phyloP scores from a whole-genome alignment of 768 basidiomycete genomes.

The Psilocybe tampanensis region DNA sequence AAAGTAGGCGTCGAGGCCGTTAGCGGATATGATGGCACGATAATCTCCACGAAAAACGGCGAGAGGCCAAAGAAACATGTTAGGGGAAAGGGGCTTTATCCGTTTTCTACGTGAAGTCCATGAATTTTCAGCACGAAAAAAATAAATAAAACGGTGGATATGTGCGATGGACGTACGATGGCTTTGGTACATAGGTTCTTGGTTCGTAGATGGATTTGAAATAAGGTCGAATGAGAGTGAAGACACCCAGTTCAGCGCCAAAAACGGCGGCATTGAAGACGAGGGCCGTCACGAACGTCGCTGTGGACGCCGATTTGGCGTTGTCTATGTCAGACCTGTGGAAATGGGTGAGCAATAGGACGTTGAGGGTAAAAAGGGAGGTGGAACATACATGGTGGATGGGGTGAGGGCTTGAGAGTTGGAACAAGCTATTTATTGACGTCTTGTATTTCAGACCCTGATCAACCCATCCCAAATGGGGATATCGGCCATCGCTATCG shows the following conservation, averaged over 20 bases:
- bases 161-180: constrained; percentile 34
- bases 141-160: not conserved
- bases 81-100: constrained; percentile 48
- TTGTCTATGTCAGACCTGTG: constrained; percentile 40
- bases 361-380: not conserved
- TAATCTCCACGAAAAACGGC: constrained; percentile 66
- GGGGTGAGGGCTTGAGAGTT: not conserved
- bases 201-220: constrained; percentile 93
- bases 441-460: constrained; percentile 13
- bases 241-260: constrained; percentile 67
- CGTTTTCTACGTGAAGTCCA: constrained; percentile 50
- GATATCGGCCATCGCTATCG: not conserved
- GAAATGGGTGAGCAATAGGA: not conserved
- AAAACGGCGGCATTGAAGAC: constrained; percentile 81
- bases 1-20: constrained; percentile 91
- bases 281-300: constrained; percentile 83
- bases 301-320: constrained; percentile 65
- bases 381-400: constrained; percentile 14
- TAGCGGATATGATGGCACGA: constrained; percentile 59
- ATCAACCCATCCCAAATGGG: constrained; percentile 1
- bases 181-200: constrained; percentile 62
- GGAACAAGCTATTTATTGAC: constrained; percentile 13
- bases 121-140: not conserved
- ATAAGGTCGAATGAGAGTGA: constrained; percentile 81
- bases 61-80: constrained; percentile 66